These are phyloP conservation scores for Fimicolochytrium jonesii DNA, from an alignment of 192 early-diverging fungal genomes.

Conservation along the genomic window DNA sequence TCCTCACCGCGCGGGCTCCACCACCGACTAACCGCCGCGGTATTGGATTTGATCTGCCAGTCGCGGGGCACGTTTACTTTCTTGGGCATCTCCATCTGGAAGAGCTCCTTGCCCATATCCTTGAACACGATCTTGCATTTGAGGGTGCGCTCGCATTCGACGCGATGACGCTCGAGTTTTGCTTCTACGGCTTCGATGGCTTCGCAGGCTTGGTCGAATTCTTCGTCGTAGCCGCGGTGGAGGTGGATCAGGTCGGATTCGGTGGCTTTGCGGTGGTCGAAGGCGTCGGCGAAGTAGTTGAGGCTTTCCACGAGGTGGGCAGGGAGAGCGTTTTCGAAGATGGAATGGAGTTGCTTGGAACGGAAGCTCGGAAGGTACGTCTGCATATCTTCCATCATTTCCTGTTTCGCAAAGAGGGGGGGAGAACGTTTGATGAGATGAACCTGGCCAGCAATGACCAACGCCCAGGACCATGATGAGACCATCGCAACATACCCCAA, in stretches of 20 bases:
- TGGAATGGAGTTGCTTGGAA: constrained; percentile 34
- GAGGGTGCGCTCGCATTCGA: constrained; percentile 59
- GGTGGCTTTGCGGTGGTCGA: constrained; percentile 63
- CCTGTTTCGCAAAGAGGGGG: too few species aligned
- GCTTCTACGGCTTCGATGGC: constrained; percentile 57
- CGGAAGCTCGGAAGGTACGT: constrained; percentile 1
- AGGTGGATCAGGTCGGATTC: constrained; percentile 31
- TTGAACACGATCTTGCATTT: constrained; percentile 70
- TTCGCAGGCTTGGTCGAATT: constrained; percentile 68
- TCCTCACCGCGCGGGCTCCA: constrained; percentile 65
- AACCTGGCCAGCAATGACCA: too few species aligned
- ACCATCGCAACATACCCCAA: constrained; percentile 51
- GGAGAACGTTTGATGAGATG: too few species aligned
- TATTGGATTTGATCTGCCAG: constrained; percentile 76
- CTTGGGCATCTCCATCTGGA: constrained; percentile 86
- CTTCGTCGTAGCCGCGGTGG: constrained; percentile 63
- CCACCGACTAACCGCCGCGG: constrained; percentile 76
- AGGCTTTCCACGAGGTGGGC: constrained; percentile 57
- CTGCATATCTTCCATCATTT: constrained; percentile 13
- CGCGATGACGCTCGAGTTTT: constrained; percentile 64
- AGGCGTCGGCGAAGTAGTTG: constrained; percentile 67
- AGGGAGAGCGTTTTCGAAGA: constrained; percentile 47
- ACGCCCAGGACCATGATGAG: too few species aligned
- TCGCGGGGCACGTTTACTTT: constrained; percentile 67
- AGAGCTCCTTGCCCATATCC: constrained; percentile 92